These are phyloP conservation scores for Spergularia marina DNA, from an alignment of 148 eudicot species.

Conservation along the genomic window DNA sequence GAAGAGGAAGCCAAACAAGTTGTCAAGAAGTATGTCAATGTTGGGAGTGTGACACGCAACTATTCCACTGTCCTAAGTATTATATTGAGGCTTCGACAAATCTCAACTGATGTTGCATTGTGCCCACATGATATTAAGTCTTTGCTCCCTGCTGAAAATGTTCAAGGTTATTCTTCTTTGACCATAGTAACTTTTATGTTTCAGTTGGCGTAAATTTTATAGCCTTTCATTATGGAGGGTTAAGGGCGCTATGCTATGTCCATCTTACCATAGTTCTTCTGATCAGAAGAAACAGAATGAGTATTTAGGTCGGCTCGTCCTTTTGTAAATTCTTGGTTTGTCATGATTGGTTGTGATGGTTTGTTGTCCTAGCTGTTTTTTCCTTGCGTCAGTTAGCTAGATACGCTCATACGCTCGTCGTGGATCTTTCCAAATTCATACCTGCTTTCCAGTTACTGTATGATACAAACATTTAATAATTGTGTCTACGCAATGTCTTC, in stretches of 20 bases:
- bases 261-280: not conserved
- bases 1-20: constrained; percentile 77
- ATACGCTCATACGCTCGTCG: no score
- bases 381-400: no score
- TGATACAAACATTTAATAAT: no score
- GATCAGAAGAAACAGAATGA: no score
- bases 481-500: no score
- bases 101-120: constrained; percentile 74
- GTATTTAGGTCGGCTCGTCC: no score
- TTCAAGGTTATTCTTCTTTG: constrained; percentile 54
- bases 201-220: not conserved
- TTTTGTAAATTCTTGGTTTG: no score
- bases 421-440: no score
- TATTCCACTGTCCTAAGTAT: constrained; percentile 72
- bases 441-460: no score
- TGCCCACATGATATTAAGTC: constrained; percentile 78
- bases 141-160: constrained; percentile 52
- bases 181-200: not conserved
- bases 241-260: not conserved
- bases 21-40: constrained; percentile 49
- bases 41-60: constrained; percentile 52
- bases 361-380: no score
- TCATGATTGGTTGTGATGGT: no score
- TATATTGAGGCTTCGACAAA: constrained; percentile 87
- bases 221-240: not conserved